These are phyloP conservation scores for Pseudogymnoascus sp. DNA, from an alignment of 2,329 filamentous ascomycete genomes.

Conservation along the genomic window DNA sequence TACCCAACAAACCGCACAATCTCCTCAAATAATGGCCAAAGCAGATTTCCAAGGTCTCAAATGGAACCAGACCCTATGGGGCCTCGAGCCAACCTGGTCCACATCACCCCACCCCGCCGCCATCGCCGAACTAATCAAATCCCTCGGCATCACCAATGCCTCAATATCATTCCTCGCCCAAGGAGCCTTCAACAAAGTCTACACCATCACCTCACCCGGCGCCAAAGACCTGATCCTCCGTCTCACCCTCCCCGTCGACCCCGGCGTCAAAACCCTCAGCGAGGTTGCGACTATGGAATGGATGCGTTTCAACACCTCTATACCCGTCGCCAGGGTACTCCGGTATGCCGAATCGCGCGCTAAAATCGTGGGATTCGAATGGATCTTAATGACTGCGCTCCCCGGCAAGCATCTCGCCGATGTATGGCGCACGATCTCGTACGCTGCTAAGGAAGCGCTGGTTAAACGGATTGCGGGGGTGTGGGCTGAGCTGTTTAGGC, in stretches of 20 bases:
- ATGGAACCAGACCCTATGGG: neutral
- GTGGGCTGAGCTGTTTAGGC: constrained; percentile 25
- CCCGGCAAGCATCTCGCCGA: constrained; percentile 15
- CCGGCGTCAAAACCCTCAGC: constrained; percentile 31
- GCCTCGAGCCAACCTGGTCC: neutral
- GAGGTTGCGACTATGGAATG: constrained; percentile 35
- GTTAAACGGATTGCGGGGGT: constrained; percentile 28
- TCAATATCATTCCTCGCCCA: constrained; percentile 21
- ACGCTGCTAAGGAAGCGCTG: constrained; percentile 29
- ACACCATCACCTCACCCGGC: constrained; percentile 22
- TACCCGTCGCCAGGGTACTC: constrained; percentile 31
- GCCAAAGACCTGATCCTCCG: constrained; percentile 28
- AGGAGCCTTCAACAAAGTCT: constrained; percentile 29
- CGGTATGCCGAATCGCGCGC: constrained; percentile 28
- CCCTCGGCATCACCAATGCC: neutral
- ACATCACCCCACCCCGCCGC: neutral
- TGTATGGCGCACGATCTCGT: constrained; percentile 30
- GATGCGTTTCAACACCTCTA: constrained; percentile 25
- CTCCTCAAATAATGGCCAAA: too few relatives aligned
- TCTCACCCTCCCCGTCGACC: constrained; percentile 32
- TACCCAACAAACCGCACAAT: too few relatives aligned
- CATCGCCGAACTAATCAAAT: neutral
- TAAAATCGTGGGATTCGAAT: constrained; percentile 35
- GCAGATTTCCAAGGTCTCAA: neutral
- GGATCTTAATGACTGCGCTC: constrained; percentile 34